phyloP scores from a whole-genome alignment of 129 eudicot genomes.

The Sambucus nigra region DNA sequence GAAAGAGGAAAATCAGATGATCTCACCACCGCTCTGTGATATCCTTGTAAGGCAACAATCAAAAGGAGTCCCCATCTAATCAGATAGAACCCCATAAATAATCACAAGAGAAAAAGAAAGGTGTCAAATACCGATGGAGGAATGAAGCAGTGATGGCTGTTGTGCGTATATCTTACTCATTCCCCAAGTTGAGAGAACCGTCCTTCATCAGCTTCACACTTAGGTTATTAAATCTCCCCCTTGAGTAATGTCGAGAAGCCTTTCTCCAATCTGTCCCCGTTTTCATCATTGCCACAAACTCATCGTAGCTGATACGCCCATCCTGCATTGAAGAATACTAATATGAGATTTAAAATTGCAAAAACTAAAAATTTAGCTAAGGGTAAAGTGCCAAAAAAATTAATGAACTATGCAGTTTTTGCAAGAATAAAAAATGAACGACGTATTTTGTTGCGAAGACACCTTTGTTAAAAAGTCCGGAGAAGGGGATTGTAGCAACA shows the following conservation, averaged over 20 bases:
- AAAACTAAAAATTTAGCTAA: too few relatives aligned
- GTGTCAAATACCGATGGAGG: conserved; percentile 11
- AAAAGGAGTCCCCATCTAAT: conserved; percentile 19
- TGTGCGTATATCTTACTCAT: conserved; percentile 26
- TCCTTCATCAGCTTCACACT: conserved; percentile 74
- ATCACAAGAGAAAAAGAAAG: conserved; percentile 33
- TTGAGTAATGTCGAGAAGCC: conserved; percentile 75
- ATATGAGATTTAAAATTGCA: not conserved
- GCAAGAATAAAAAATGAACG: too few relatives aligned
- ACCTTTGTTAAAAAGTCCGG: too few relatives aligned
- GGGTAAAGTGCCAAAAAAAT: too few relatives aligned
- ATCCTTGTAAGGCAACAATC: conserved; percentile 27
- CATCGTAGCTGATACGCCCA: conserved; percentile 67
- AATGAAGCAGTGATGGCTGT: conserved; percentile 6
- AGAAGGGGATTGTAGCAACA: too few relatives aligned
- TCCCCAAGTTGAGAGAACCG: conserved; percentile 61
- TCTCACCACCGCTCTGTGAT: conserved; percentile 3
- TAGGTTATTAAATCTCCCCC: conserved; percentile 70
- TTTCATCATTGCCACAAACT: conserved; percentile 82
- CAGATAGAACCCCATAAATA: conserved; percentile 27
- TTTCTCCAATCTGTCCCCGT: conserved; percentile 88
- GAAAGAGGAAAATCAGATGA: conserved; percentile 12
- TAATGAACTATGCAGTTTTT: too few relatives aligned
- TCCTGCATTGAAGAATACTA: conserved; percentile 35
- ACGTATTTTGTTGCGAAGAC: too few relatives aligned